These are phyloP conservation scores for Botrytis porri DNA, from an alignment of 2,329 filamentous ascomycete species.

Conservation along the genomic window DNA sequence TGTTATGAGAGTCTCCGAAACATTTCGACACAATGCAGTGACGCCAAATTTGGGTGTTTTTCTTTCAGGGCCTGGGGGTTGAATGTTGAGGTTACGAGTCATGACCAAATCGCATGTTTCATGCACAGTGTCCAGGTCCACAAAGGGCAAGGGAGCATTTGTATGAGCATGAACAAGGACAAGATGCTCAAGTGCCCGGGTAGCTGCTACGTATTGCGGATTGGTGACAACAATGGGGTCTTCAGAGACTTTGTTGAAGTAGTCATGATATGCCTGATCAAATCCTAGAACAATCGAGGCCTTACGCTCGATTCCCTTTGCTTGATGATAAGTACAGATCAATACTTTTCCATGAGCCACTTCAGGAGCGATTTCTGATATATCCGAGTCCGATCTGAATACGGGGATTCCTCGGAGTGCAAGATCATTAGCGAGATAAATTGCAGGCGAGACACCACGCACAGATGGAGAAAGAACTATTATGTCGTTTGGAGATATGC, in stretches of 20 bases:
- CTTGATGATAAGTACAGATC: slow-evolving; percentile 16
- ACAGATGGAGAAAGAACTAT: slow-evolving; percentile 15
- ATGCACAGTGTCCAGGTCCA: neutral
- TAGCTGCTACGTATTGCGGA: slow-evolving; percentile 17
- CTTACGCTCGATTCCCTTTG: slow-evolving; percentile 15
- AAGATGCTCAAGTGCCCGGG: slow-evolving; percentile 13
- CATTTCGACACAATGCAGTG: slow-evolving; percentile 5
- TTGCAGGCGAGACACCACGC: neutral
- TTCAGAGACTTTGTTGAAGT: neutral
- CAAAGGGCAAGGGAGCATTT: neutral
- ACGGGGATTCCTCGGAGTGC: slow-evolving; percentile 4
- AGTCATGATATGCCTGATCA: slow-evolving; percentile 1
- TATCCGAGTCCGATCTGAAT: slow-evolving; percentile 17
- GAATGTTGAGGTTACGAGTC: neutral
- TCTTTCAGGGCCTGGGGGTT: neutral
- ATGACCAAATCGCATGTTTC: slow-evolving; percentile 8
- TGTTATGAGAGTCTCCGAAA: slow-evolving; percentile 16
- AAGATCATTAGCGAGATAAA: slow-evolving; percentile 12
- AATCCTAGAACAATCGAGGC: slow-evolving; percentile 11
- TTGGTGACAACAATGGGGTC: slow-evolving; percentile 15
- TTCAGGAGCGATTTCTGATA: slow-evolving; percentile 7
- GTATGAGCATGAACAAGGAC: slow-evolving; percentile 6
- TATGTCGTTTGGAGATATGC: neutral
- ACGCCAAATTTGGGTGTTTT: neutral
- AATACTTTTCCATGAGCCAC: slow-evolving; percentile 10